phyloP scores from a whole-genome alignment of 352 stramenopile species.

The Pythium rishiriense region DNA sequence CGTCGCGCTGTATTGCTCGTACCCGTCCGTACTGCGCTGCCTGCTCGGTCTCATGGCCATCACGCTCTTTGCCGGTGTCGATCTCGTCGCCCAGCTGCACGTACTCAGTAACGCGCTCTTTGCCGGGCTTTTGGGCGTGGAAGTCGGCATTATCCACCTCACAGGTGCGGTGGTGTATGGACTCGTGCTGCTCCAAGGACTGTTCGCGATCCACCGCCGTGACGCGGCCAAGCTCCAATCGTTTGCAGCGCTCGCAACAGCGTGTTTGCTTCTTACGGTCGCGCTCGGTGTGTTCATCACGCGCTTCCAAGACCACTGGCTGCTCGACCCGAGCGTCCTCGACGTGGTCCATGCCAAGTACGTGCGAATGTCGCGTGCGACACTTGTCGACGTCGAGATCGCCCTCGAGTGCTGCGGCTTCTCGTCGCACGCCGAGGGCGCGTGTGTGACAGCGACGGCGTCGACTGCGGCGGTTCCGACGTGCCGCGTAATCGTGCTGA shows the following conservation, averaged over 20 bases:
- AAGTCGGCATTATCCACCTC: conserved; percentile 16
- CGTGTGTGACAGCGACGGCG: conserved; percentile 11
- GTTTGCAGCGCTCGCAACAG: conserved; percentile 12
- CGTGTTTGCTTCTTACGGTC: conserved; percentile 5
- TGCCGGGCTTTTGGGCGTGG: conserved; percentile 16
- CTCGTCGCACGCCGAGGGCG: conserved; percentile 13
- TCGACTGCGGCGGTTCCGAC: conserved; percentile 7
- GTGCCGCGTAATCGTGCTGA: conserved; percentile 17
- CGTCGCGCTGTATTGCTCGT: conserved; percentile 9
- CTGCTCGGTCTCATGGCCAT: conserved; percentile 4
- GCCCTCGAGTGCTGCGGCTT: conserved; percentile 37
- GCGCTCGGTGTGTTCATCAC: conserved; percentile 12
- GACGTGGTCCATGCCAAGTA: conserved; percentile 25
- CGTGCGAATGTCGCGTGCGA: conserved; percentile 20
- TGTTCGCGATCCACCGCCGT: conserved; percentile 1
- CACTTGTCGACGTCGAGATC: conserved; percentile 30
- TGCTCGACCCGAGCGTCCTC: conserved; percentile 23
- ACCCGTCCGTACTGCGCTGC: conserved; percentile 17
- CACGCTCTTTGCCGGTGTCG: conserved; percentile 14
- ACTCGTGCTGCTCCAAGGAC: conserved; percentile 7
- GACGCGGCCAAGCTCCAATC: conserved; percentile 16
- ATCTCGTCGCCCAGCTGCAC: conserved; percentile 23
- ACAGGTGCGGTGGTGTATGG: not conserved
- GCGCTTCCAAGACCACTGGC: conserved; percentile 21
- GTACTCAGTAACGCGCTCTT: conserved; percentile 26